phyloP scores from a whole-genome alignment of 2,329 filamentous ascomycete genomes.

The Triangularia verruculosa region DNA sequence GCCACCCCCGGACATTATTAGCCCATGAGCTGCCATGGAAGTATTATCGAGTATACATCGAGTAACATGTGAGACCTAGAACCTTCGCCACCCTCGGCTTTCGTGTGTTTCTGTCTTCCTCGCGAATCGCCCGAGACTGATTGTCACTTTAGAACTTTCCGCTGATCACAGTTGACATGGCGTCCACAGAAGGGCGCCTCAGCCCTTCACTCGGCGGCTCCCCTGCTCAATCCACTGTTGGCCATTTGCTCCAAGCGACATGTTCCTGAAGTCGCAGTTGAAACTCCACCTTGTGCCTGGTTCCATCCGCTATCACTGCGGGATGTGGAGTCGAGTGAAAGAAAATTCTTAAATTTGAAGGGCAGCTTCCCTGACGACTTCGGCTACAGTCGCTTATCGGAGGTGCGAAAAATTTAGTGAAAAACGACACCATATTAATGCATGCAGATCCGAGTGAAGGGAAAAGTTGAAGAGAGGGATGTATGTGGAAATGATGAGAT shows the following conservation, averaged over 20 bases:
- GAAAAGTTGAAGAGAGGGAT: no score
- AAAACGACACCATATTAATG: neutral
- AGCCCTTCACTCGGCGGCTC: neutral
- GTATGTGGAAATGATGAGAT: no score
- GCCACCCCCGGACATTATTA: neutral
- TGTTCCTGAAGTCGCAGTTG: neutral
- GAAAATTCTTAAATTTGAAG: no score
- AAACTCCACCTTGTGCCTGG: neutral
- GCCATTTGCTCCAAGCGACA: neutral
- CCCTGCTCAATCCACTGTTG: neutral
- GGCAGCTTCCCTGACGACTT: no score
- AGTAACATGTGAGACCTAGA: neutral
- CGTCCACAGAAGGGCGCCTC: neutral
- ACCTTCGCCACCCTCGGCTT: neutral
- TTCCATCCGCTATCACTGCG: neutral
- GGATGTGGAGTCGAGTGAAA: neutral
- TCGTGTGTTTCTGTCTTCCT: neutral
- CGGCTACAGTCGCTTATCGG: neutral
- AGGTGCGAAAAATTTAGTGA: neutral
- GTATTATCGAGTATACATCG: neutral
- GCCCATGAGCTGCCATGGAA: no score
- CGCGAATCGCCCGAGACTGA: no score
- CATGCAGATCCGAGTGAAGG: no score
- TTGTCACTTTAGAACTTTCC: no score
- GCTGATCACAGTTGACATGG: no score